Evolutionary conservation across 768 basidiomycete species (phyloP), one percentile per base, ranked within the genome.

Genomic region (Amanita rubescens): DNA sequence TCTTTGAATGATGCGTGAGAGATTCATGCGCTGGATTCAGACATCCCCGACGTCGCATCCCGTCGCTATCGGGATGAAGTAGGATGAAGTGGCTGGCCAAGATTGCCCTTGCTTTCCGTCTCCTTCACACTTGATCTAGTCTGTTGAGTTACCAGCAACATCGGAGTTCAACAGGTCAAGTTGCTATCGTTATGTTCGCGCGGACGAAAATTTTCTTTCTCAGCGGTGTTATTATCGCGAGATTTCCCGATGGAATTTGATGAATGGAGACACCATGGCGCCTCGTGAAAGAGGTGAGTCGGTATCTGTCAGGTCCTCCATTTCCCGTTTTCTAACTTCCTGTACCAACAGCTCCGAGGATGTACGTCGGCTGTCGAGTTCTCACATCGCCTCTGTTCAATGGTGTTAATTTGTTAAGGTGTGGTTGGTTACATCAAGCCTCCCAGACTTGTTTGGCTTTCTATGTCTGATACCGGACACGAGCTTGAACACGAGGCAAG

Each of bases 401-500:
- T 20, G 37, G 38, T 15, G 34, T 52, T 52, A 19, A 32, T 30
- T 51, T 17, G 49, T 46, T 46, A 27, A 24, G 37, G n/a, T 19
- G 27, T 22, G 19, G 43, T 17, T 24, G 24, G 25, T 45, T 24
- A 27, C 32, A 51, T 9, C 17, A 39, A 54, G 17, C 25, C 9
- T 56, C 42, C 25, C 55, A 56, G 49, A 49, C 34, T 56, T 55
- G 54, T 39, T 20, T 20, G 24, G 27, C 49, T 50, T 39, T n/a
- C 20, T 41, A 50, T 50, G 54, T 53, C 30, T 24, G 25, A 19
- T 27, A 59, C n/a, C 3, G 49, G 49, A 41, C 49, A 39, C 39
- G 27, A 34, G 41, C 51, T 44, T 44, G 41, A 27, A 61, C 67
- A 67, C 54, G 67, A 71, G 67, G 67, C 44, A 46, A 49, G 48